Percentiles rank a stretch among this genome's conserved stretches.
phyloP scores from a whole-genome alignment of 345 rosid species.

The Eucalyptus decipiens region DNA sequence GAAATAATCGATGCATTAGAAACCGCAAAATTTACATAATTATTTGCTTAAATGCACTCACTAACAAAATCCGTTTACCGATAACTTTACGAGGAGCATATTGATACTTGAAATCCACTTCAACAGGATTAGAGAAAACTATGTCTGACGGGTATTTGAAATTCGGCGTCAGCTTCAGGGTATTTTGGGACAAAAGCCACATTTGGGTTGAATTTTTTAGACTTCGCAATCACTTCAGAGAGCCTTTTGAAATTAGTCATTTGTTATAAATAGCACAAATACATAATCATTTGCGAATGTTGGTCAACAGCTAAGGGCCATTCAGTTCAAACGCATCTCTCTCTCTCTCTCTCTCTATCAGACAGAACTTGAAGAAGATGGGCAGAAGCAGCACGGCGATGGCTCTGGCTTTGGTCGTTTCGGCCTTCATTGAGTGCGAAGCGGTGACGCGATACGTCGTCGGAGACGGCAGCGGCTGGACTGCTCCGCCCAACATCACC shows the following conservation, averaged over 20 bases:
- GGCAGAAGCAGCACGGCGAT: background rate
- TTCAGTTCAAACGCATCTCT: background rate
- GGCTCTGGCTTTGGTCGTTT: background rate
- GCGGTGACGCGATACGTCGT: background rate
- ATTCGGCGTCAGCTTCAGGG: too few relatives aligned
- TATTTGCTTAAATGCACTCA: too few relatives aligned
- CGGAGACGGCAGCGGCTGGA: conserved; percentile 4
- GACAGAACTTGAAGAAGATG: background rate
- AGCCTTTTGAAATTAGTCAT: background rate
- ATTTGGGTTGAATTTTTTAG: too few relatives aligned
- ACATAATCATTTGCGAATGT: background rate
- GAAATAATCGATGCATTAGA: too few relatives aligned
- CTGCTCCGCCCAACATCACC: conserved; percentile 1
- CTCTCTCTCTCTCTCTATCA: background rate
- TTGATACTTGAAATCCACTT: background rate
- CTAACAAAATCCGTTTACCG: too few relatives aligned
- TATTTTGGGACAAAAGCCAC: too few relatives aligned
- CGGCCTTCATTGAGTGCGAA: background rate
- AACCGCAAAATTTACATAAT: too few relatives aligned
- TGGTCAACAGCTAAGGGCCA: too few relatives aligned
- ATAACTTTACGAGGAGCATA: background rate
- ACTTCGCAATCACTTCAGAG: too few relatives aligned
- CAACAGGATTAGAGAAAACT: too few relatives aligned
- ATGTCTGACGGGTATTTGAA: too few relatives aligned
- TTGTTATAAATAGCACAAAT: background rate